phyloP scores from a whole-genome alignment of 805 yeast genomes.

The Candida nonsorbophila region DNA sequence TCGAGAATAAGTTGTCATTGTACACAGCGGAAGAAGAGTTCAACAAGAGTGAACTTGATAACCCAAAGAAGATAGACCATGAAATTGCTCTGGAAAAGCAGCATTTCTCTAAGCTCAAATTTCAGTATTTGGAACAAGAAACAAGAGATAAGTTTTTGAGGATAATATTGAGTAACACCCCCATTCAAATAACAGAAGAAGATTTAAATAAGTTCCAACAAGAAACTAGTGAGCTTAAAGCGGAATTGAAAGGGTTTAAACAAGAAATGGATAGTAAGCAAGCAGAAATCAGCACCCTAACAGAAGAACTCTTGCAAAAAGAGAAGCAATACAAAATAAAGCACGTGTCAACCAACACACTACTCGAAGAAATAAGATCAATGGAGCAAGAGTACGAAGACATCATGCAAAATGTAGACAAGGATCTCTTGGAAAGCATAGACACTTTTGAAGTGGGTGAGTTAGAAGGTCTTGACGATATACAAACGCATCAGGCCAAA shows the following conservation, averaged over 20 bases:
- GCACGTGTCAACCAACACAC: constrained; percentile 17
- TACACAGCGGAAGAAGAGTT: constrained; percentile 12
- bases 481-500: too few species aligned
- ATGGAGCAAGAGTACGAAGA: constrained; percentile 17
- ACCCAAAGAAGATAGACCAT: constrained; percentile 27
- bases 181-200: constrained; percentile 10
- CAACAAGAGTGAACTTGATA: constrained; percentile 10
- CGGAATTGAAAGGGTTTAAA: constrained; percentile 19
- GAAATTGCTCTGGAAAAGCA: constrained; percentile 34
- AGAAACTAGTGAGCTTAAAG: constrained; percentile 16
- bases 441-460: too few species aligned
- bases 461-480: too few species aligned
- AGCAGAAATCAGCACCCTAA: constrained; percentile 20
- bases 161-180: constrained; percentile 23
- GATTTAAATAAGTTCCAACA: constrained; percentile 16
- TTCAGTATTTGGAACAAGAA: constrained; percentile 66
- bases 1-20: too few species aligned
- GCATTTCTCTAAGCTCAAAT: constrained; percentile 50
- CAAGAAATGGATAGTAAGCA: constrained; percentile 20
- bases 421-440: too few species aligned
- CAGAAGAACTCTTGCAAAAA: constrained; percentile 19
- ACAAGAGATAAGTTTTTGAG: constrained; percentile 64
- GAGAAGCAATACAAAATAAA: constrained; percentile 19
- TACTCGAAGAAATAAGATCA: constrained; percentile 17
- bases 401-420: too few species aligned